These are phyloP conservation scores for Hymenoscyphus scutula DNA, from an alignment of 2,329 filamentous ascomycete genomes.

Conservation along the genomic window DNA sequence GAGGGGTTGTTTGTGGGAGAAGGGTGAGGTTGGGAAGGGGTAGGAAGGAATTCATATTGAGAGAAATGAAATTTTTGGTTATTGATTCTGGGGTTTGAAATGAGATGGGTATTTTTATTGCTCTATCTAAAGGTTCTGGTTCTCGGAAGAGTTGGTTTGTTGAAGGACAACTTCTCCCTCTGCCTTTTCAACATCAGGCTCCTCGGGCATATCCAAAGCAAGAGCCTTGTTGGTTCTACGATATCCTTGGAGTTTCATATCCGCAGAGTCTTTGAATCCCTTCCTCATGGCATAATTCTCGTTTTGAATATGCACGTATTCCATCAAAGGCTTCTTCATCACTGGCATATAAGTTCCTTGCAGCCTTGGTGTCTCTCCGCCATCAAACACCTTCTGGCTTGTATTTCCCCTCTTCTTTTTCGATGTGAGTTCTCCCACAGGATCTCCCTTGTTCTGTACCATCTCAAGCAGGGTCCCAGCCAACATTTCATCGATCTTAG, in stretches of 20 bases:
- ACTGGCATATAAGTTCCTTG: constrained; percentile 56
- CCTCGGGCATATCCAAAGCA: background rate
- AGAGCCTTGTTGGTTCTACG: constrained; percentile 25
- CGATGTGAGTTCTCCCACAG: constrained; percentile 30
- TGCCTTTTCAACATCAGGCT: background rate
- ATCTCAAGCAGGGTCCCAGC: constrained; percentile 70
- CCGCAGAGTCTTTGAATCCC: constrained; percentile 53
- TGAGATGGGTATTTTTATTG: constrained; percentile 8
- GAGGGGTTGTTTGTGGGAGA: constrained; percentile 77
- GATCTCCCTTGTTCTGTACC: constrained; percentile 43
- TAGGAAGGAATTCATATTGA: constrained; percentile 9
- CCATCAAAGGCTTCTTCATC: constrained; percentile 49
- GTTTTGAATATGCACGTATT: constrained; percentile 54
- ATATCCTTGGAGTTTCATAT: constrained; percentile 39
- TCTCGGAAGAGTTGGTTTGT: background rate
- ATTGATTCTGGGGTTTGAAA: constrained; percentile 11
- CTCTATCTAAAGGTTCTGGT: background rate
- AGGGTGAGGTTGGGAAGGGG: constrained; percentile 38
- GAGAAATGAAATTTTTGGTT: constrained; percentile 8
- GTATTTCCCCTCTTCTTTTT: constrained; percentile 35
- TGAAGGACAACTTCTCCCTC: background rate
- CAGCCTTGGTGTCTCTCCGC: constrained; percentile 50
- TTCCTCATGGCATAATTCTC: constrained; percentile 60
- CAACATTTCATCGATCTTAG: constrained; percentile 88
- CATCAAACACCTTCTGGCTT: constrained; percentile 49